Conservation (phyloP, 192 early-diverging fungal genomes). For the Podila horticola region DNA sequence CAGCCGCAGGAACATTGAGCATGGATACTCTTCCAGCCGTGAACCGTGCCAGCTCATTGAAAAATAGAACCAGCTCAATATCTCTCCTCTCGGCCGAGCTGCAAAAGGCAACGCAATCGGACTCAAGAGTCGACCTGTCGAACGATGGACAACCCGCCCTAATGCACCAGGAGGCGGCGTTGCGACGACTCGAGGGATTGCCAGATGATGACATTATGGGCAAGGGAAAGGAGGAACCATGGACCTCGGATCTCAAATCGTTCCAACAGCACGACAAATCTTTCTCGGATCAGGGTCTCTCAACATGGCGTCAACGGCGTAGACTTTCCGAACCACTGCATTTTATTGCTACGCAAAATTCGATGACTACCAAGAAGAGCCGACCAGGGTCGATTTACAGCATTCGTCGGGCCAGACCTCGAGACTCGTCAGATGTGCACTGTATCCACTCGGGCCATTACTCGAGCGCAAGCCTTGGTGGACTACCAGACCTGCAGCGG, state of each 20-base stretch:
- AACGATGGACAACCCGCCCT: background rate
- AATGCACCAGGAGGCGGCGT: background rate
- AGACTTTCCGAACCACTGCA: slow-evolving; percentile 42
- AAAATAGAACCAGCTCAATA: slow-evolving; percentile 14
- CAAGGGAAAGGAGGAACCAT: background rate
- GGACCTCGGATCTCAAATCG: background rate
- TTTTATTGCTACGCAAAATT: slow-evolving; percentile 7
- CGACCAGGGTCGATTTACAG: slow-evolving; percentile 45
- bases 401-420: slow-evolving; percentile 9
- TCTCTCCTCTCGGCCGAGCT: slow-evolving; percentile 40
- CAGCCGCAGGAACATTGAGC: background rate
- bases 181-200: slow-evolving; percentile 9
- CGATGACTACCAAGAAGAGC: slow-evolving; percentile 16
- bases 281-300: slow-evolving; percentile 16
- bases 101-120: slow-evolving; percentile 23
- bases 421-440: slow-evolving; percentile 12
- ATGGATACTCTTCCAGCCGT: background rate
- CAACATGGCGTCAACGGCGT: slow-evolving; percentile 14
- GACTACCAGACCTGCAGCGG: slow-evolving; percentile 27
- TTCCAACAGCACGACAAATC: slow-evolving; percentile 23
- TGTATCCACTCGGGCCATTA: slow-evolving; percentile 21
- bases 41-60: background rate
- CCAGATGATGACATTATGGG: background rate
- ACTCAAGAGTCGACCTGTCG: background rate
- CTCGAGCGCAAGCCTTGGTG: slow-evolving; percentile 10